phyloP scores from a whole-genome alignment of 345 rosid species.

The Linum tenue region DNA sequence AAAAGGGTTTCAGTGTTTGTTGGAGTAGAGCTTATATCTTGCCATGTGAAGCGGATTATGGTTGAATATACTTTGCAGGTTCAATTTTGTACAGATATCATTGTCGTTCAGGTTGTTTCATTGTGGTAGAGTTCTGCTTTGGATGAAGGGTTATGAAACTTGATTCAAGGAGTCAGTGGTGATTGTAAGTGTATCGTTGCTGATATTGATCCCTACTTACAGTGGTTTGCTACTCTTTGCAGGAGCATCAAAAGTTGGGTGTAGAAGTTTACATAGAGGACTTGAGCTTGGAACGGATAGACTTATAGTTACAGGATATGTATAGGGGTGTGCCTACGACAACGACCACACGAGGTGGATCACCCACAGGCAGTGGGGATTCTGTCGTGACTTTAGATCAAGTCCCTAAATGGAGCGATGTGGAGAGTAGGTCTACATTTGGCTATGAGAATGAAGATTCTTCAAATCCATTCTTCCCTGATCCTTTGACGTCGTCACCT shows the following conservation, averaged over 20 bases:
- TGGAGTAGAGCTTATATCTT: no score
- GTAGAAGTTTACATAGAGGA: background rate
- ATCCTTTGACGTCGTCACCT: conserved; percentile 54
- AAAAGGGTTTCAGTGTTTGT: background rate
- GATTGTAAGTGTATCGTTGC: no score
- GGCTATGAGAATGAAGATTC: conserved; percentile 56
- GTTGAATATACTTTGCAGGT: no score
- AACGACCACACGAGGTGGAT: conserved; percentile 17
- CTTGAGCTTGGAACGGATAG: background rate
- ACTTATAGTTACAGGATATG: background rate
- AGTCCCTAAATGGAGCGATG: conserved; percentile 89
- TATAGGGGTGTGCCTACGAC: background rate
- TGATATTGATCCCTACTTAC: no score
- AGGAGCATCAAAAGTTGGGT: background rate
- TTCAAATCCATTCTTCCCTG: conserved; percentile 47
- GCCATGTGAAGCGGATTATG: no score
- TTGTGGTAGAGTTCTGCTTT: no score
- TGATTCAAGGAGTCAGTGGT: no score
- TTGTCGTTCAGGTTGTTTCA: no score
- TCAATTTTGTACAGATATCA: no score
- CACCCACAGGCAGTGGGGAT: conserved; percentile 38
- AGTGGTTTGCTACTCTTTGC: background rate
- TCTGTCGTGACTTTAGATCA: conserved; percentile 75
- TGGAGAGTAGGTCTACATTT: conserved; percentile 46
- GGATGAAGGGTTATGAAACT: no score